Percentiles rank a stretch among this genome's conserved stretches.
Conservation (phyloP, 148 eudicot genomes). For the Fagopyrum tataricum region DNA sequence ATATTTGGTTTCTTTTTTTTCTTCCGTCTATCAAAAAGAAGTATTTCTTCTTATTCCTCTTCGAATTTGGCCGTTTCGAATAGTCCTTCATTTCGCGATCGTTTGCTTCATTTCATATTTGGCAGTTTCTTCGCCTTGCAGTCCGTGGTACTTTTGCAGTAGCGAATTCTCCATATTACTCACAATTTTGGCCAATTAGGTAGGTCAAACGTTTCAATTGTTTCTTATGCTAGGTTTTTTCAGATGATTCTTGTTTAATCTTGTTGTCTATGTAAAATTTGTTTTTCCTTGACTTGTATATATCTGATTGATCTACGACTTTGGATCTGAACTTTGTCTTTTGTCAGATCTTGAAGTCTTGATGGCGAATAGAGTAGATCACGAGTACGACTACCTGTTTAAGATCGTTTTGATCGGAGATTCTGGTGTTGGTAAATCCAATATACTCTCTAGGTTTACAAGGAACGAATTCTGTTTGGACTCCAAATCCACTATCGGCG, state of each 20-base stretch:
- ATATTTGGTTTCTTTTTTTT: neutral
- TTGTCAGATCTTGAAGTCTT: neutral
- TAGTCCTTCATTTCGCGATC: constrained; percentile 3
- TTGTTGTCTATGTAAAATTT: neutral
- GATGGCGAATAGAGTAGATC: constrained; percentile 12
- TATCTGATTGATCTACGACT: neutral
- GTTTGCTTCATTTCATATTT: constrained; percentile 7
- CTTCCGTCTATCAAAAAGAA: neutral
- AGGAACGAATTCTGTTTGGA: constrained; percentile 12
- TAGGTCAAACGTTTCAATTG: neutral
- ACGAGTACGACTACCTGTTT: constrained; percentile 13
- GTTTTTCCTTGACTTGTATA: neutral
- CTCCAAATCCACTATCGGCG: constrained; percentile 12
- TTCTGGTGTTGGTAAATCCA: constrained; percentile 12
- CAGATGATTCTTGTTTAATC: neutral
- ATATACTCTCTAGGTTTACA: constrained; percentile 10
- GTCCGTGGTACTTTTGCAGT: neutral
- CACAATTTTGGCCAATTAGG: neutral
- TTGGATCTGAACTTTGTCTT: neutral
- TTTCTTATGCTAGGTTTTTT: neutral
- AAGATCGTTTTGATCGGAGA: constrained; percentile 15
- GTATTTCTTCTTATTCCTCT: neutral
- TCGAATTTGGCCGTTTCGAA: constrained; percentile 8
- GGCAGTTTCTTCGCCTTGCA: constrained; percentile 3
- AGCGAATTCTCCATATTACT: neutral